These are phyloP conservation scores for Pancytospora philotis DNA, from an alignment of 371 early-diverging fungal species.

Conservation along the genomic window DNA sequence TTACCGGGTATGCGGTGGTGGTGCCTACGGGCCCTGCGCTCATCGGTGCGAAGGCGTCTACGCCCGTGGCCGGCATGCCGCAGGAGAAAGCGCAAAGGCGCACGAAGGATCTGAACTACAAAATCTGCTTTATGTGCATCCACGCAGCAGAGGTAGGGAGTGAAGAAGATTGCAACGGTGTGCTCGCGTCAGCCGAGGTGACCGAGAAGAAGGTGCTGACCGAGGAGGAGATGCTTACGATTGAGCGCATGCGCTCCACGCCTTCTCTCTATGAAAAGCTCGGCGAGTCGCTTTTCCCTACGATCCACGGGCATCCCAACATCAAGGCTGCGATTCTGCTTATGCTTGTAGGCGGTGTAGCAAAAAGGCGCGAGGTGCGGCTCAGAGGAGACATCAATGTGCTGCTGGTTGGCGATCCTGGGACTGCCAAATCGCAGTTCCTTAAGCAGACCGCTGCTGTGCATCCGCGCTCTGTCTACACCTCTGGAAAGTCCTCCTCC, in stretches of 20 bases:
- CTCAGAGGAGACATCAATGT: slow-evolving; percentile 77
- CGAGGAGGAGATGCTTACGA: slow-evolving; percentile 19
- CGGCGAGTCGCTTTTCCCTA: slow-evolving; percentile 65
- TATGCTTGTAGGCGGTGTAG: slow-evolving; percentile 60
- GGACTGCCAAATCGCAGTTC: slow-evolving; percentile 93
- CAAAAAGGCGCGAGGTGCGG: slow-evolving; percentile 76
- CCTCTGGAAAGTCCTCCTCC: slow-evolving; percentile 91
- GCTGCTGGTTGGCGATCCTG: slow-evolving; percentile 94
- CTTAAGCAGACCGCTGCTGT: slow-evolving; percentile 79
- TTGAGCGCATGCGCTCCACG: slow-evolving; percentile 52
- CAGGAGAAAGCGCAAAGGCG: slow-evolving; percentile 20
- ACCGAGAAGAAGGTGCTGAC: slow-evolving; percentile 16
- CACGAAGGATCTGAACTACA: slow-evolving; percentile 42
- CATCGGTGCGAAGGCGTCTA: slow-evolving; percentile 20
- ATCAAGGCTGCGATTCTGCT: slow-evolving; percentile 59
- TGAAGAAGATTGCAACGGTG: neutral
- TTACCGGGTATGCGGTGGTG: slow-evolving; percentile 83
- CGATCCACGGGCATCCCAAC: slow-evolving; percentile 57
- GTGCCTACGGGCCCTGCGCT: slow-evolving; percentile 76
- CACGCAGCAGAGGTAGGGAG: neutral
- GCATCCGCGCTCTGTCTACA: slow-evolving; percentile 83
- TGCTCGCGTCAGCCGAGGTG: too few species aligned
- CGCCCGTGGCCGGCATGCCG: slow-evolving; percentile 14
- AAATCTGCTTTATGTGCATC: slow-evolving; percentile 44
- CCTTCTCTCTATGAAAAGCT: slow-evolving; percentile 71